Evolutionary conservation across 2,329 filamentous ascomycete species (phyloP).

Genomic region (Botrytis tulipae): DNA sequence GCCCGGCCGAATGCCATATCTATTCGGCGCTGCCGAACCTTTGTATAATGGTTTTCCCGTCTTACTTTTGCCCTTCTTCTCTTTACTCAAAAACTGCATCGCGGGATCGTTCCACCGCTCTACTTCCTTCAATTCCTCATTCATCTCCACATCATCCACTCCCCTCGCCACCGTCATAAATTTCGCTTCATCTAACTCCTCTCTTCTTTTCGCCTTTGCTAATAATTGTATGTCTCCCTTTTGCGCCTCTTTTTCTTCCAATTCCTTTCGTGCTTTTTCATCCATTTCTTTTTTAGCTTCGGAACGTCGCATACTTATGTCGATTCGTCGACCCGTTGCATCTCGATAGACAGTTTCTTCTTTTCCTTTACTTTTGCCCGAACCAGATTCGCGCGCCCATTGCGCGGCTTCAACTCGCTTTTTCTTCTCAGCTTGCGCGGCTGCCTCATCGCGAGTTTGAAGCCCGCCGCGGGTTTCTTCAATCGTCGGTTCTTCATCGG

Average conservation of each 20-base stretch:
- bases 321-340: conserved; percentile 89
- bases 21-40: conserved; percentile 80
- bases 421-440: conserved; percentile 63
- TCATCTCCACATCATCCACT: conserved; percentile 84
- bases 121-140: conserved; percentile 72
- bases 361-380: conserved; percentile 46
- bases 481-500: conserved; percentile 67
- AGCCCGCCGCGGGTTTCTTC: conserved; percentile 85
- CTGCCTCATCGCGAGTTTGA: conserved; percentile 78
- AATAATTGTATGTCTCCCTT: conserved; percentile 83
- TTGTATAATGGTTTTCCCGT: conserved; percentile 56
- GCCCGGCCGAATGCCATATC: conserved; percentile 89
- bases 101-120: conserved; percentile 95
- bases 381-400: conserved; percentile 44
- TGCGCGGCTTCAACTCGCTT: conserved; percentile 61
- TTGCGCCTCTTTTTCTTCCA: conserved; percentile 64
- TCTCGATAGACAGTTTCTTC: conserved; percentile 93
- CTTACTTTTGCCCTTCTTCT: conserved; percentile 30
- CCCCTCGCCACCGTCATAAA: conserved; percentile 76
- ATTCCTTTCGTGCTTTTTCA: conserved; percentile 63
- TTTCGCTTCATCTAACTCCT: conserved; percentile 75
- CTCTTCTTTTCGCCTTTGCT: conserved; percentile 61
- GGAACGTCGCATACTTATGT: conserved; percentile 85
- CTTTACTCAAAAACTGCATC: conserved; percentile 67
- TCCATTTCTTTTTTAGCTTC: conserved; percentile 79